Conservation (phyloP, 192 early-diverging fungal species). For the Entophlyctis luteolus region DNA sequence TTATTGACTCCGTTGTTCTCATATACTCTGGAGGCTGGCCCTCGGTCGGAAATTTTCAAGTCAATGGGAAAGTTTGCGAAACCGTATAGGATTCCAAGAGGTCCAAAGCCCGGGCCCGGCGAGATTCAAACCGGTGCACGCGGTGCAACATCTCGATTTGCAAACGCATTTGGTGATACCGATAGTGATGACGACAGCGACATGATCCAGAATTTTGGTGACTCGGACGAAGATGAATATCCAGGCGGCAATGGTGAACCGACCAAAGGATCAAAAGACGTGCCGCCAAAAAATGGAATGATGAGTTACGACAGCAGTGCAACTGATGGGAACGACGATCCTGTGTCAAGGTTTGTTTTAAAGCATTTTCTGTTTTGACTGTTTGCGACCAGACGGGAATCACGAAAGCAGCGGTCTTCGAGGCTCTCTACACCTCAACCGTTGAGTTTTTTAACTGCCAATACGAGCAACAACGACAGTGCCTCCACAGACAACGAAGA, state of each 20-base stretch:
- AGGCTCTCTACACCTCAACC: too few relatives aligned
- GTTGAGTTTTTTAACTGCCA: too few relatives aligned
- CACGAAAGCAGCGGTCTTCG: too few relatives aligned
- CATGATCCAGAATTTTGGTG: neutral
- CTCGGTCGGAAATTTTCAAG: conserved; percentile 15
- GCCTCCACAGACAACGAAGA: too few relatives aligned
- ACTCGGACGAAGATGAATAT: conserved; percentile 1
- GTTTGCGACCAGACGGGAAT: too few relatives aligned
- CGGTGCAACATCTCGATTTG: neutral
- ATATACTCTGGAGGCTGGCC: neutral
- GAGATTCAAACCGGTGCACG: neutral
- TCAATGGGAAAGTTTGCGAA: conserved; percentile 18
- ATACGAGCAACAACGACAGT: too few relatives aligned
- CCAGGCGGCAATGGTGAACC: neutral
- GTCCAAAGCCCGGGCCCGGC: neutral
- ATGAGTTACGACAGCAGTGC: too few relatives aligned
- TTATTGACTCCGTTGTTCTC: conserved; percentile 18
- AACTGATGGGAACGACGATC: too few relatives aligned
- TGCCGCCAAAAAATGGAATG: too few relatives aligned
- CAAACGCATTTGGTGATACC: neutral
- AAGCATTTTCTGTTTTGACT: too few relatives aligned
- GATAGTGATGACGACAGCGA: conserved; percentile 3
- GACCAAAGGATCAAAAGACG: neutral
- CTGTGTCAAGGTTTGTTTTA: too few relatives aligned
- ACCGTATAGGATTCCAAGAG: conserved; percentile 15